Conservation (phyloP, 768 basidiomycete genomes). For the Rhizopogon salebrosus region DNA sequence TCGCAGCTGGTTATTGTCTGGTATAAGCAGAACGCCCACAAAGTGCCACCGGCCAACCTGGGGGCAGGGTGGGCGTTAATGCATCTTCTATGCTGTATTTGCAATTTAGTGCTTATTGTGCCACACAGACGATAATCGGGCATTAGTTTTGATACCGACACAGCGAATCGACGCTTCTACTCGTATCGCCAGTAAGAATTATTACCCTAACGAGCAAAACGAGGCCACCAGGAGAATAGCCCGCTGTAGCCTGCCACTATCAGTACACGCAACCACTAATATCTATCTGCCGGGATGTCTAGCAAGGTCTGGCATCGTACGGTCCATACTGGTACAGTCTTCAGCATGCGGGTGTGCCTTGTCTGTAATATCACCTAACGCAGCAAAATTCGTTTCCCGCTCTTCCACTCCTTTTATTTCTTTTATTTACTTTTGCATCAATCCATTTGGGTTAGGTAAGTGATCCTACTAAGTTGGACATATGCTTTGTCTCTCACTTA, state of each 20-base stretch:
- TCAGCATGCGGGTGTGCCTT: background rate
- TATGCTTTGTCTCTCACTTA: background rate
- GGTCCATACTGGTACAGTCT: background rate
- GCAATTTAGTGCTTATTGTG: background rate
- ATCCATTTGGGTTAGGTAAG: no score
- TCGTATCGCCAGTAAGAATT: background rate
- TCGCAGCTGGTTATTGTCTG: background rate
- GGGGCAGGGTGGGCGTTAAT: background rate
- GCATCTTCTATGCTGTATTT: no score
- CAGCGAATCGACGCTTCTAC: no score
- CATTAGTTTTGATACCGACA: background rate
- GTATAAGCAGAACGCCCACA: background rate
- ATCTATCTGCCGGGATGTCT: conserved; percentile 3
- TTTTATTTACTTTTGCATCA: no score
- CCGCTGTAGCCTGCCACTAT: no score
- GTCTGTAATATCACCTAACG: background rate
- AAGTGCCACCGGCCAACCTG: background rate
- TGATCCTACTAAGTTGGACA: no score
- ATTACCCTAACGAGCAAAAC: background rate
- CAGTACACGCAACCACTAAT: background rate
- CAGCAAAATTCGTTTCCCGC: no score
- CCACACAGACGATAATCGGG: background rate
- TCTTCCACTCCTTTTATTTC: no score
- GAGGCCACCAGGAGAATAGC: background rate
- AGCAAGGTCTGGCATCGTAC: no score